A percentile compares a stretch with the other conserved stretches of the same genome.
Conservation (phyloP, 345 rosid species). For the Eucalyptus rudis region DNA sequence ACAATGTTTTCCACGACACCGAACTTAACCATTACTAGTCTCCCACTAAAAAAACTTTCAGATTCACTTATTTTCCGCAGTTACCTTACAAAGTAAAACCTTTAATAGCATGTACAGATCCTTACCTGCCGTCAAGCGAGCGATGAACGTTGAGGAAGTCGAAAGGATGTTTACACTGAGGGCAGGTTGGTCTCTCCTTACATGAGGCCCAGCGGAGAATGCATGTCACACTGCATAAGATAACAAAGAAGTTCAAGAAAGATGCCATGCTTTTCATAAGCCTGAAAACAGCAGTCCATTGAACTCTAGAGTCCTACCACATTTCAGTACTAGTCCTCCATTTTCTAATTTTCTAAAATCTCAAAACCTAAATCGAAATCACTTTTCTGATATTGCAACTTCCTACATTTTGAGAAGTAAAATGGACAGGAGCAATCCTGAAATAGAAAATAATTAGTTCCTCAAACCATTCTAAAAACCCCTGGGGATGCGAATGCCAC, state of each 20-base stretch:
- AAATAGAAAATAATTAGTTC: neutral
- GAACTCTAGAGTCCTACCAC: neutral
- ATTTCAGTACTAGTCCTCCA: neutral
- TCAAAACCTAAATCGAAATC: neutral
- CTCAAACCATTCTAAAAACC: neutral
- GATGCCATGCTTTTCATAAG: neutral
- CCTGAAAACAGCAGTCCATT: neutral
- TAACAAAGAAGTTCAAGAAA: neutral
- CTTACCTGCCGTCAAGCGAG: slow-evolving; percentile 75
- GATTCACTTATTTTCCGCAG: neutral
- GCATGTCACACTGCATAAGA: slow-evolving; percentile 60
- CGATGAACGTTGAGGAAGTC: slow-evolving; percentile 81
- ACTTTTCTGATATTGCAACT: neutral
- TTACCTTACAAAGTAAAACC: neutral
- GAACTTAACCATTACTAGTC: neutral
- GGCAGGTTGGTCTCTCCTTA: slow-evolving; percentile 57
- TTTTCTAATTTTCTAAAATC: neutral
- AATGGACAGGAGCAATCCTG: neutral
- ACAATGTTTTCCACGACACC: neutral
- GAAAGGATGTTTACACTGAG: slow-evolving; percentile 90
- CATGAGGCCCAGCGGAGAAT: slow-evolving; percentile 90
- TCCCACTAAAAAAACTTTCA: neutral
- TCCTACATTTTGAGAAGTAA: neutral
- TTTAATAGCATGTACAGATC: neutral
- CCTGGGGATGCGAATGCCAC: neutral